Evolutionary conservation across 208 protist genomes (phyloP), one percentile per base, ranked within the genome.

Genomic region (Leishmania arabica): DNA sequence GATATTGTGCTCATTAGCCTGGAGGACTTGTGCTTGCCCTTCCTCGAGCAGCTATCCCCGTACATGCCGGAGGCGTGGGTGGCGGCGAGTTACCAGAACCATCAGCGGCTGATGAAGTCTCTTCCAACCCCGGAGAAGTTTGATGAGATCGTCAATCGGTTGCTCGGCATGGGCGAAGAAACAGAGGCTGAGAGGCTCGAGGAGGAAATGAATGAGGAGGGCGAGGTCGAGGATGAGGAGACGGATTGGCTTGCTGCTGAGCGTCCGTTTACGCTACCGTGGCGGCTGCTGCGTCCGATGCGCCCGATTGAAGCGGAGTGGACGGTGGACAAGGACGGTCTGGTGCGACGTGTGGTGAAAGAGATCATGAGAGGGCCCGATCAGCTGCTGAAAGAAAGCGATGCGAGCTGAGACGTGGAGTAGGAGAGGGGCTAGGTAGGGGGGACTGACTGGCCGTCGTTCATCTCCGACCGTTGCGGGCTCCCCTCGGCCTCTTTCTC

Each of bases 41-140:
- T 86, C 42, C 77, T 93, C 21, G 75, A 84, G 40, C 64, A 80
- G 21, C 74, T 90, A 3, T 78, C 82, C 4, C 86, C 82, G 2
- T 93, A 90, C 82, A 60, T 95, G 64, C 91, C 91, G 13, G 49
- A 78, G n/a, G 45, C 64, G 64, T 95, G 91, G 91, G 79, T 88
- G 69, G 58, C 53, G 27, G 40, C 77, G 19, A 75, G 82, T 42
- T 78, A 82, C 53, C 47, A 49, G n/a, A 95, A 95, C 81, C 82
- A 90, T 64, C 68, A 86, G 7, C 80, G 70, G 53, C 75, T 87
- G 40, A 78, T 83, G 37, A 37, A 49, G 64, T 71, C 60, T 51
- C 72, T 84, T 77, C 85, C 84, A 42, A 62, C 80, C 0, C 71
- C 83, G 1, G 84, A 88, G 68, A 75, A 86, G 70, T 92, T 82